Evolutionary conservation across 2,329 filamentous ascomycete genomes (phyloP).

Genomic region (Trichoderma gracile): DNA sequence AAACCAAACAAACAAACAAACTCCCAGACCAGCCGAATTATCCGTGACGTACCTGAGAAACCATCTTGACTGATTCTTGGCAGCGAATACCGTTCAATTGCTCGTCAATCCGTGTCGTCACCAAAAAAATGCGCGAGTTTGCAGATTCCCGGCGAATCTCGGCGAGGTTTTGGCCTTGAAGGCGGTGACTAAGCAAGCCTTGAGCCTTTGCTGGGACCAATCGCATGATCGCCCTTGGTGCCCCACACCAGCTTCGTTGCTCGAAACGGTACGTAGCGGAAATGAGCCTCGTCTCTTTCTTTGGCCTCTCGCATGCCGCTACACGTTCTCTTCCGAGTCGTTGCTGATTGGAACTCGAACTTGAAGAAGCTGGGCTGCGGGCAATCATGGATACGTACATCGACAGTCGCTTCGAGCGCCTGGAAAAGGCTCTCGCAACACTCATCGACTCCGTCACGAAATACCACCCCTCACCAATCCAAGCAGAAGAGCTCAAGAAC

Average conservation of each 20-base stretch:
- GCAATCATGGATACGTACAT: conserved; percentile 61
- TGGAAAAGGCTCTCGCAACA: conserved; percentile 65
- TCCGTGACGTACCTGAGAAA: conserved; percentile 41
- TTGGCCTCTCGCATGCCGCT: too few species aligned
- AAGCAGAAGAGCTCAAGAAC: conserved; percentile 67
- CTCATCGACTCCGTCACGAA: conserved; percentile 79
- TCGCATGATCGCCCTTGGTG: not conserved
- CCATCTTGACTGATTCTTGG: conserved; percentile 42
- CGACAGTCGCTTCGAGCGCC: conserved; percentile 63
- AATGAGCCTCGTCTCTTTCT: conserved; percentile 21
- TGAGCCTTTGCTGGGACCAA: conserved; percentile 4
- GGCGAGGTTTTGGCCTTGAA: conserved; percentile 41
- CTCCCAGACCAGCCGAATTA: not conserved
- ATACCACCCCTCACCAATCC: conserved; percentile 71
- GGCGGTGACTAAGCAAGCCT: conserved; percentile 26
- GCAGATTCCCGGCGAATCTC: conserved; percentile 40
- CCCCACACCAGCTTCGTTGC: conserved; percentile 29
- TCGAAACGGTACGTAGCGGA: not conserved
- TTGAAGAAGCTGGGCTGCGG: not conserved
- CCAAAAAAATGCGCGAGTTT: conserved; percentile 39
- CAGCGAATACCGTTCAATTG: conserved; percentile 42
- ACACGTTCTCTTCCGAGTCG: not conserved
- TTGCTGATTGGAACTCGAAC: not conserved
- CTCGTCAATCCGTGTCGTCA: conserved; percentile 36
- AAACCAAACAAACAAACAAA: not conserved